Conservation (phyloP, 2,329 filamentous ascomycete species). For the Ophiostoma montium region DNA sequence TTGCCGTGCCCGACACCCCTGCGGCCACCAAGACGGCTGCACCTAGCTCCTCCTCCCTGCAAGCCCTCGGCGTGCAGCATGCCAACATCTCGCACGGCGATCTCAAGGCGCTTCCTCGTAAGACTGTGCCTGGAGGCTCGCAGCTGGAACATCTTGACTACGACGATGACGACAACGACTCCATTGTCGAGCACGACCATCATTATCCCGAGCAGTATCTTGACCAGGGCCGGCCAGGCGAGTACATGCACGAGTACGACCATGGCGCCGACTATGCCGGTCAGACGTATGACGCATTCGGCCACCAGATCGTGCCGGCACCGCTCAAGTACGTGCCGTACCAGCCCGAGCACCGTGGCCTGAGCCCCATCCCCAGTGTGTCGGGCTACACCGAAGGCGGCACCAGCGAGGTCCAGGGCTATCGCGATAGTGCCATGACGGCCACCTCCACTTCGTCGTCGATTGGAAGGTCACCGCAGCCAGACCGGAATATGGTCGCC, state of each 20-base stretch:
- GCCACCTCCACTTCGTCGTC: constrained; percentile 41
- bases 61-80: constrained; percentile 54
- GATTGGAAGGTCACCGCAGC: constrained; percentile 37
- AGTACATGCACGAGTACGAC: constrained; percentile 25
- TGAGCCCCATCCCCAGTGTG: constrained; percentile 87
- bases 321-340: constrained; percentile 55
- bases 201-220: constrained; percentile 28
- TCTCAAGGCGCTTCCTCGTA: constrained; percentile 38
- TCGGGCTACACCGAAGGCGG: constrained; percentile 69
- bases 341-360: constrained; percentile 51
- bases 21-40: constrained; percentile 39
- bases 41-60: constrained; percentile 32
- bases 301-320: constrained; percentile 47
- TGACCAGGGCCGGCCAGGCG: constrained; percentile 6
- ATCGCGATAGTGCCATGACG: constrained; percentile 42
- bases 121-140: constrained; percentile 16
- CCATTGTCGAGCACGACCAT: constrained; percentile 22
- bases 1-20: constrained; percentile 20
- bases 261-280: constrained; percentile 16
- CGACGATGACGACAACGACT: constrained; percentile 29
- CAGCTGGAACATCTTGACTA: constrained; percentile 14
- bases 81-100: constrained; percentile 47
- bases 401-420: constrained; percentile 36
- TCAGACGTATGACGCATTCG: constrained; percentile 35
- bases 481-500: constrained; percentile 23